Base-by-base conservation (phyloP, 1,139 yeast genomes). In the Eremothecium coryli region DNA sequence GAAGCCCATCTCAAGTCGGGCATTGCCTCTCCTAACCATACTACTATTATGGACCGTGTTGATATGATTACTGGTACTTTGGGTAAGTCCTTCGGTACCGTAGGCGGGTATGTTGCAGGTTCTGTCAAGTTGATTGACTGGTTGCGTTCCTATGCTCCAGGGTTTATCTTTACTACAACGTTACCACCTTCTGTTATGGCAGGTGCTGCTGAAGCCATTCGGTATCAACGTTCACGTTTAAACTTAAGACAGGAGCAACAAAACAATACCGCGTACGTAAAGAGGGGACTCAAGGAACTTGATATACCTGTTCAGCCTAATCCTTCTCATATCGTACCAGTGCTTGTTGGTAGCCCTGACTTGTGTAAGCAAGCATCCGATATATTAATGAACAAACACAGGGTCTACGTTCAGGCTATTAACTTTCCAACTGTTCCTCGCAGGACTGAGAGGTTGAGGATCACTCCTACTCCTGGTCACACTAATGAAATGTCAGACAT, bases 161-260 rank as follows among this genome's bases (percentile, higher is more conserved):
- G 98, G 10, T 90, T 90, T 61, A 90, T 90, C 52, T 90, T 90
- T 65, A 90, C 98, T 44, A 90, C 98, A 9, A 68, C 95, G 25
- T 72, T 90, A 45, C 99, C 99, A 31, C 99, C 99, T 12, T 77
- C 95, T n/a, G 76, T 84, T 39, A 85, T 93, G 96, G 93, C 96
- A 10, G 97, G 97, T 42, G 84, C 96, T 31, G 68, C 79, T 15
- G 77, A 85, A 30, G 86, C 97, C 10, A 80, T 90, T 51, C 72
- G 93, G 55, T 77, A 78, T 61, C 95, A 84, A 54, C 76, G 94
- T 62, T 61, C 75, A 25, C 80, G 88, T 46, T 68, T 84, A 50
- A 66, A 68, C 43, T 86, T 82, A 62, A 77, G 98, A 60, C 73
- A 80, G 42, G 72, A 70, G 30, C 97, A 88, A 65, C 98, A 90